Evolutionary conservation across 2,329 filamentous ascomycete genomes (phyloP), one percentile per base, ranked within the genome.

Genomic region (Bretziella fagacearum): DNA sequence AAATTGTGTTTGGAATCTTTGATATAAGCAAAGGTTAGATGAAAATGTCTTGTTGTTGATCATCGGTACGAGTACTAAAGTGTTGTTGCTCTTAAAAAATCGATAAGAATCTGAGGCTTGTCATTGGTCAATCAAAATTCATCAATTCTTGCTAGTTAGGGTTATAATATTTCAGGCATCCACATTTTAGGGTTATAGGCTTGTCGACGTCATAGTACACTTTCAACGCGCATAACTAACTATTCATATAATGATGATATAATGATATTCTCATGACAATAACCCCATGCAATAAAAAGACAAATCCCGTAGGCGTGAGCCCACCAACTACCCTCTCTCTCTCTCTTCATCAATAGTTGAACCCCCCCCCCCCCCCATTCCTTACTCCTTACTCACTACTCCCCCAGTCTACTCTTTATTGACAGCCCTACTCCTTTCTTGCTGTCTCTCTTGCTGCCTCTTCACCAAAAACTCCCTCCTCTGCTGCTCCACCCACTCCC

Each of bases 401-500:
- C 39, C 33, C 30, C 44, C 20, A n/a, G 32, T 40, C 11, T 44
- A 39, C 18, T 39, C 35, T 20, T 39, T 39, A 8, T 8, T 10
- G 6, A 25, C 3, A 18, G 10, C n/a, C n/a, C 35, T 8, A 10
- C 35, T 23, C 35, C 35, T 20, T 8, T 39, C 35, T 20, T 3
- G 35, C 23, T 49, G 42, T 15, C 29, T 42, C 35, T 49, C 35
- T 22, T 49, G 47, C 22, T 46, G 47, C 32, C 47, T 43, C 42
- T 49, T 49, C 25, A 46, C 36, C 27, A 49, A 22, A 29, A 49
- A 46, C 17, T 49, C 47, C 8, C 43, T 43, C 3, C 27, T 30
- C 47, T 49, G 37, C 20, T 64, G 65, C 29, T 65, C 65, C 17
- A 57, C 61, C 48, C 66, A 66, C 30, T 57, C 59, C n/a, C 58